A percentile compares a stretch with the other conserved stretches of the same genome.
Evolutionary conservation across 225 moss, liverwort and hornwort genomes (phyloP).

Genomic region (Bryoerythrophyllum caledonicum): DNA sequence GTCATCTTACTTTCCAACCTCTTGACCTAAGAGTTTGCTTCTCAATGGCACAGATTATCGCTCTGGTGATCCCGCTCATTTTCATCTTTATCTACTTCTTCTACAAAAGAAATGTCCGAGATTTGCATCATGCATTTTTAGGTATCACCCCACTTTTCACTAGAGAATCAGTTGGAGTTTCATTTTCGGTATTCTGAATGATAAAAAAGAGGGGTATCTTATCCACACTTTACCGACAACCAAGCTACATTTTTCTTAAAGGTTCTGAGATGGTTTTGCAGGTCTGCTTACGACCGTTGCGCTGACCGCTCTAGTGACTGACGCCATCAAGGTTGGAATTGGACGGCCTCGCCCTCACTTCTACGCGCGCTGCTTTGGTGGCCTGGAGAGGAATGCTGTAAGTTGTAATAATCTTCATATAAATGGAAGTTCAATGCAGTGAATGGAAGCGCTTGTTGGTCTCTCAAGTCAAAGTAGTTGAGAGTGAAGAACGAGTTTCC

Average conservation of each 20-base stretch:
- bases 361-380: slow-evolving; percentile 50
- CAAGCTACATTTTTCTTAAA: not conserved
- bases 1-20: not conserved
- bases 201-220: too few species aligned
- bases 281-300: slow-evolving; percentile 51
- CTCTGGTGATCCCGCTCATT: slow-evolving; percentile 41
- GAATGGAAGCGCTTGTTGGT: too few species aligned
- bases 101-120: slow-evolving; percentile 35
- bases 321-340: slow-evolving; percentile 39
- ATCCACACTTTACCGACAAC: too few species aligned
- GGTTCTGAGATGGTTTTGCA: slow-evolving; percentile 10
- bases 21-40: not conserved
- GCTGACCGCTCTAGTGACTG: slow-evolving; percentile 48
- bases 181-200: too few species aligned
- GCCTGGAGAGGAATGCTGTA: slow-evolving; percentile 29
- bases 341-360: slow-evolving; percentile 58
- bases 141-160: slow-evolving; percentile 20
- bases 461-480: too few species aligned
- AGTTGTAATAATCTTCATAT: not conserved
- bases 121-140: slow-evolving; percentile 54
- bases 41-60: slow-evolving; percentile 38
- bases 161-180: too few species aligned
- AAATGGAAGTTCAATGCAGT: too few species aligned
- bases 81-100: slow-evolving; percentile 39
- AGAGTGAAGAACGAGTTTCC: too few species aligned